Evolutionary conservation across 371 early-diverging fungal species (phyloP).

Genomic region (Capillidium rhysosporum): DNA sequence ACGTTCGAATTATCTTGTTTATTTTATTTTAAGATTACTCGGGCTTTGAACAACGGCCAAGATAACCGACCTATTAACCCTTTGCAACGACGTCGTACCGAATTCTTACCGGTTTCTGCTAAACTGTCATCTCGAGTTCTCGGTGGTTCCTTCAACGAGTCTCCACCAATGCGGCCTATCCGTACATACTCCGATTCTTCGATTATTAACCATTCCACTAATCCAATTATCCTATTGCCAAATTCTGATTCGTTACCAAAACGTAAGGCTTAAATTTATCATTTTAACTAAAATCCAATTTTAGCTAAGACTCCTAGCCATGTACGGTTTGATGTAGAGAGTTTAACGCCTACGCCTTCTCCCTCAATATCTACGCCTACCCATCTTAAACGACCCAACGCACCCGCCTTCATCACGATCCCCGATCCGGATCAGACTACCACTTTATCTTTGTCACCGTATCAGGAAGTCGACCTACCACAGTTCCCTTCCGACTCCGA

Average conservation of each 20-base stretch:
- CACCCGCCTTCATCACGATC: neutral
- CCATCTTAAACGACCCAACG: neutral
- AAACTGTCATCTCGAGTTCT: neutral
- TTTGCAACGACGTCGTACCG: slow-evolving; percentile 4
- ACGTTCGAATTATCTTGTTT: neutral
- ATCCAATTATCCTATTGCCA: no score
- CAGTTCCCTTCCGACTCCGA: neutral
- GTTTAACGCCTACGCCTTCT: no score
- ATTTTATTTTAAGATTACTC: neutral
- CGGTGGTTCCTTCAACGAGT: neutral
- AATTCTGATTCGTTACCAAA: no score
- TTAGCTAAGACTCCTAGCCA: no score
- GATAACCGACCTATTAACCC: neutral
- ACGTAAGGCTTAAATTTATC: no score
- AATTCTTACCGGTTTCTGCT: slow-evolving; percentile 6
- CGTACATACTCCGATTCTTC: slow-evolving; percentile 1
- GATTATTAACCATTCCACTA: no score
- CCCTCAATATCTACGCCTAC: neutral
- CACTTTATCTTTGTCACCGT: neutral
- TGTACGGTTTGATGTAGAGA: no score
- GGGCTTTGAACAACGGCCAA: no score
- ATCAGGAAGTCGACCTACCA: neutral
- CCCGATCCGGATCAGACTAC: neutral
- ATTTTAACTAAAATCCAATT: no score
- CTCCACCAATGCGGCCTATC: neutral